These are phyloP conservation scores for Candida peoriensis DNA, from an alignment of 805 yeast genomes.

Conservation along the genomic window DNA sequence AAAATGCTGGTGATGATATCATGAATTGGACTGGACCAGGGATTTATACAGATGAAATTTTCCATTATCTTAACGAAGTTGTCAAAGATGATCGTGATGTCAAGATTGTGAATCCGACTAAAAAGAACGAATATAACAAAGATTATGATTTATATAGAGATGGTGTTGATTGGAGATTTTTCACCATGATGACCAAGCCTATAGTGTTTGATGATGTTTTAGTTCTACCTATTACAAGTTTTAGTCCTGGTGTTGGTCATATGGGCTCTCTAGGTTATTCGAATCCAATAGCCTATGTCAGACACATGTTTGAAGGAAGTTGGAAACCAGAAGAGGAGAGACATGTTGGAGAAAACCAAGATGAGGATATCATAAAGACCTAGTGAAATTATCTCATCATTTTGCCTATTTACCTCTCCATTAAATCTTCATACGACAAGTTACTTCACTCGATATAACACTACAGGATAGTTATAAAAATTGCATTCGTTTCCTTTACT, in stretches of 20 bases:
- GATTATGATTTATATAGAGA: slow-evolving; percentile 24
- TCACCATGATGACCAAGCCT: slow-evolving; percentile 55
- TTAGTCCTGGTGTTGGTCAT: slow-evolving; percentile 64
- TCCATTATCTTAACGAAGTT: slow-evolving; percentile 66
- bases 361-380: too few relatives aligned
- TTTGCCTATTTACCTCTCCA: too few relatives aligned
- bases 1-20: slow-evolving; percentile 67
- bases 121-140: slow-evolving; percentile 23
- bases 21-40: slow-evolving; percentile 99
- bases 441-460: too few relatives aligned
- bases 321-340: slow-evolving; percentile 42
- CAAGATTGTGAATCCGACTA: slow-evolving; percentile 14
- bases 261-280: slow-evolving; percentile 49
- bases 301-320: slow-evolving; percentile 59
- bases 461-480: too few relatives aligned
- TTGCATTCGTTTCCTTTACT: too few relatives aligned
- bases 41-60: slow-evolving; percentile 82
- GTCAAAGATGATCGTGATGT: slow-evolving; percentile 2
- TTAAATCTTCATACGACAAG: too few relatives aligned
- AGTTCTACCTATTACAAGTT: slow-evolving; percentile 65
- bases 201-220: slow-evolving; percentile 60
- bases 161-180: slow-evolving; percentile 54
- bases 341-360: slow-evolving; percentile 2
- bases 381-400: too few relatives aligned
- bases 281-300: slow-evolving; percentile 51